Evolutionary conservation across 768 basidiomycete species (phyloP).

Genomic region (Rhizopogon sp.): DNA sequence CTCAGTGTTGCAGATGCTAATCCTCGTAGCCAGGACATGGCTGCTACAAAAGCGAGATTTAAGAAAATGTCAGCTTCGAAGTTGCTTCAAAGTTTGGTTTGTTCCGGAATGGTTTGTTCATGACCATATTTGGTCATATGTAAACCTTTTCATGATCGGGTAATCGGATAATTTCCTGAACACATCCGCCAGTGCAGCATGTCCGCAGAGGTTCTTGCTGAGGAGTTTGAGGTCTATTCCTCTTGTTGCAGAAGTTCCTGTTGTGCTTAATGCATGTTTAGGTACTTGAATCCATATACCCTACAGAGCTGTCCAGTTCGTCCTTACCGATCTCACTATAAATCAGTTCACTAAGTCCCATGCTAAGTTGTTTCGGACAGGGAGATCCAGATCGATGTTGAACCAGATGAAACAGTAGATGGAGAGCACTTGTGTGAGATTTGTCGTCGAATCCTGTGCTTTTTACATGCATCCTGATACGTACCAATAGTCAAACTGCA

Average conservation of each 20-base stretch:
- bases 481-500: conserved; percentile 62
- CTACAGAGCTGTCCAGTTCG: conserved; percentile 89
- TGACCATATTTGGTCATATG: conserved; percentile 1
- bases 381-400: conserved; percentile 78
- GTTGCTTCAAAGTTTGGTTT: not conserved
- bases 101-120: not conserved
- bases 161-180: conserved; percentile 7
- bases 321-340: conserved; percentile 31
- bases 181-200: conserved; percentile 29
- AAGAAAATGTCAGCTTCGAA: not conserved
- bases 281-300: conserved; percentile 96
- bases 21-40: conserved; percentile 1
- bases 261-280: conserved; percentile 27
- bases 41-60: not conserved
- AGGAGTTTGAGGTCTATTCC: conserved; percentile 81
- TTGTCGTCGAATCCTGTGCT: not conserved
- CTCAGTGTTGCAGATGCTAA: not conserved
- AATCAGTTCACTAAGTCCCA: conserved; percentile 41
- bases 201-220: conserved; percentile 66
- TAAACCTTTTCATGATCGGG: conserved; percentile 1
- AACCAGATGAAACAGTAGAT: conserved; percentile 75
- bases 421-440: conserved; percentile 52
- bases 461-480: conserved; percentile 4
- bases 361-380: conserved; percentile 79
- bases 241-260: conserved; percentile 2